Evolutionary conservation across 2,329 filamentous ascomycete genomes (phyloP), one percentile per base, ranked within the genome.

Genomic region (Ampelomyces quisqualis): DNA sequence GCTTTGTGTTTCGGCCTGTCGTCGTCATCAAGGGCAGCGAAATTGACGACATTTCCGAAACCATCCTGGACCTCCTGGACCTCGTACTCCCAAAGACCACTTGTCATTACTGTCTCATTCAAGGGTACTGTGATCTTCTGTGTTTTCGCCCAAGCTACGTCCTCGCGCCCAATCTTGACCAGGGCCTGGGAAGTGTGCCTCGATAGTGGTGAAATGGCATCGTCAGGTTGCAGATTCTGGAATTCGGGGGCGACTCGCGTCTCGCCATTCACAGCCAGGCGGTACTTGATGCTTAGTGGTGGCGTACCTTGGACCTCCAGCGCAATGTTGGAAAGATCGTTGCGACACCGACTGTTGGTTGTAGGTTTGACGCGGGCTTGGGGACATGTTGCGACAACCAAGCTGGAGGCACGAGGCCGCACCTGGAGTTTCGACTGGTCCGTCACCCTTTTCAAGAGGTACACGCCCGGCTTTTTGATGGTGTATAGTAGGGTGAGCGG

Each of bases 401-500:
- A 86, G 57, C 93, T 88, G 34, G 84, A 84, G 37, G 77, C 78
- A 27, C 80, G 77, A 27, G 86, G 82, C 57, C 90, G 89, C 8
- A 96, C 88, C 65, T 97, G 90, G 21, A 98, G 79, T 67, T 95
- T 95, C 45, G 94, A 93, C 65, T 95, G 85, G 65, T 98, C 93
- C 49, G 95, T 73, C 7, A 98, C 90, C 63, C 84, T 89, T 42
- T 84, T 80, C 21, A 98, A 77, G 28, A 85, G 80, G 69, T 98
- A 98, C 14, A 94, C 79, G 23, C 93, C 93, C 1, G 89, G 82
- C 68, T 93, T 93, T 72, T 88, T 94, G 24, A 94, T 78, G 0
- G 79, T 75, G 56, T 88, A 86, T 38, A 84, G 79, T 58, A 94
- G 81, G 36, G 81, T 77, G 37, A 88, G 80, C 29, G 85, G 79